Percentiles rank a stretch among this genome's conserved stretches.
Conservation (phyloP, 352 stramenopile genomes). For the Aphanomyces cochlioides region DNA sequence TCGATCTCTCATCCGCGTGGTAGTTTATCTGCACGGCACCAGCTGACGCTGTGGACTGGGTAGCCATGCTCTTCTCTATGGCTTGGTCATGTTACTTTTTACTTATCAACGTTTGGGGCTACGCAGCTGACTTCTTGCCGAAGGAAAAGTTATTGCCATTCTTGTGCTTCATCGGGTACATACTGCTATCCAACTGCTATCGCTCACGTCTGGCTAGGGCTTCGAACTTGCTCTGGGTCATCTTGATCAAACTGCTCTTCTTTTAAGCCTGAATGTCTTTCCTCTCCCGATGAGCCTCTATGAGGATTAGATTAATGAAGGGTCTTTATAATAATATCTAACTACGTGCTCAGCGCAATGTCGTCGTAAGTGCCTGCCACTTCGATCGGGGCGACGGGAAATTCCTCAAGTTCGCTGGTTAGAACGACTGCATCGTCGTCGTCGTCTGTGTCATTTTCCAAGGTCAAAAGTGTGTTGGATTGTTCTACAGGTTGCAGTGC, state of each 20-base stretch:
- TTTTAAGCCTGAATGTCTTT: constrained; percentile 47
- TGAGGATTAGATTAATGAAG: not conserved
- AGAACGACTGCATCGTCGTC: constrained; percentile 25
- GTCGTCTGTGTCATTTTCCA: constrained; percentile 30
- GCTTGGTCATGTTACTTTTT: constrained; percentile 83
- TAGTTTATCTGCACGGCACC: constrained; percentile 77
- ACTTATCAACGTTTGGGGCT: constrained; percentile 68
- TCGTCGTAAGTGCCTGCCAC: constrained; percentile 32
- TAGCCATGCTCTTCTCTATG: constrained; percentile 75
- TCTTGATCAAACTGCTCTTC: constrained; percentile 84
- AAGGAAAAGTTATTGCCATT: constrained; percentile 87
- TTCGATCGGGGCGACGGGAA: constrained; percentile 15
- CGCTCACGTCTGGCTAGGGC: constrained; percentile 39
- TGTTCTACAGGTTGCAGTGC: constrained; percentile 46
- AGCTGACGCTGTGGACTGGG: constrained; percentile 72
- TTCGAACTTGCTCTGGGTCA: constrained; percentile 74
- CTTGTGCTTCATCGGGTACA: constrained; percentile 74
- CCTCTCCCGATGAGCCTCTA: not conserved
- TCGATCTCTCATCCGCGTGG: constrained; percentile 4
- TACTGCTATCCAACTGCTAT: not conserved
- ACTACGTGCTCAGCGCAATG: constrained; percentile 39
- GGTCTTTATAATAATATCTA: not conserved
- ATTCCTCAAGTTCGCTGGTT: not conserved
- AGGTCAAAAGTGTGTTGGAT: constrained; percentile 25
- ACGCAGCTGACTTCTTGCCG: constrained; percentile 71